A percentile compares a stretch with the other conserved stretches of the same genome.
Evolutionary conservation across 305 asterid genomes (phyloP).

Genomic region (Fraxinus floribunda): DNA sequence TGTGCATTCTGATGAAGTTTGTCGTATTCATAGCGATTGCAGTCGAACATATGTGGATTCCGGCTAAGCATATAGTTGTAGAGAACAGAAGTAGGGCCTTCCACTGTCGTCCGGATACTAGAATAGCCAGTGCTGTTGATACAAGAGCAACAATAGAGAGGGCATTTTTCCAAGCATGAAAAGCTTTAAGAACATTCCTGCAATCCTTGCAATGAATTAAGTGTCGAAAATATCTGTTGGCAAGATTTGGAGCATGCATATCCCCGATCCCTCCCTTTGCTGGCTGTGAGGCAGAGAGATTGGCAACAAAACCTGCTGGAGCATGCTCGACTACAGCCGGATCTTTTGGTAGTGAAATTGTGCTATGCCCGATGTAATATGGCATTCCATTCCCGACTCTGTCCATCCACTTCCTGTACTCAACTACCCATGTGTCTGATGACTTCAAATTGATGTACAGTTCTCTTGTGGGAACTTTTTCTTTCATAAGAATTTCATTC

Average conservation of each 20-base stretch:
- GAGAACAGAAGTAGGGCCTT: slow-evolving; percentile 53
- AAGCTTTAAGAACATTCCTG: slow-evolving; percentile 45
- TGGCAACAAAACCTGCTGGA: slow-evolving; percentile 84
- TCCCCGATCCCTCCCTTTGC: slow-evolving; percentile 84
- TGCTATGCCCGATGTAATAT: slow-evolving; percentile 72
- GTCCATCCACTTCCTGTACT: slow-evolving; percentile 95
- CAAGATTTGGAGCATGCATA: slow-evolving; percentile 62
- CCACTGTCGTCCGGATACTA: slow-evolving; percentile 76
- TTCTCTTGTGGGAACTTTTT: slow-evolving; percentile 69
- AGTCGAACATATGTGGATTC: slow-evolving; percentile 59
- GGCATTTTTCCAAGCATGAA: slow-evolving; percentile 55
- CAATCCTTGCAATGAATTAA: slow-evolving; percentile 76
- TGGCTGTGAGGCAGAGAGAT: slow-evolving; percentile 73
- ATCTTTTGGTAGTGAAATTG: slow-evolving; percentile 53
- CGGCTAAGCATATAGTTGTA: slow-evolving; percentile 59
- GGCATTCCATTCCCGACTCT: slow-evolving; percentile 94
- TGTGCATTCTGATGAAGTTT: slow-evolving; percentile 81
- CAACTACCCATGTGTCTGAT: slow-evolving; percentile 80
- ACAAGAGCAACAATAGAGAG: slow-evolving; percentile 56
- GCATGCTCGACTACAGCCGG: slow-evolving; percentile 93
- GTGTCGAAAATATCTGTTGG: slow-evolving; percentile 80
- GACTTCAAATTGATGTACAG: slow-evolving; percentile 73
- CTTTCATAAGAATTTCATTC: slow-evolving; percentile 76
- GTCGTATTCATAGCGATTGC: slow-evolving; percentile 65
- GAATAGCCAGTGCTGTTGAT: slow-evolving; percentile 71